A percentile compares a stretch with the other conserved stretches of the same genome.
These are phyloP conservation scores for Ascobolus immersus DNA, from an alignment of 495 filamentous ascomycete species.

Conservation along the genomic window DNA sequence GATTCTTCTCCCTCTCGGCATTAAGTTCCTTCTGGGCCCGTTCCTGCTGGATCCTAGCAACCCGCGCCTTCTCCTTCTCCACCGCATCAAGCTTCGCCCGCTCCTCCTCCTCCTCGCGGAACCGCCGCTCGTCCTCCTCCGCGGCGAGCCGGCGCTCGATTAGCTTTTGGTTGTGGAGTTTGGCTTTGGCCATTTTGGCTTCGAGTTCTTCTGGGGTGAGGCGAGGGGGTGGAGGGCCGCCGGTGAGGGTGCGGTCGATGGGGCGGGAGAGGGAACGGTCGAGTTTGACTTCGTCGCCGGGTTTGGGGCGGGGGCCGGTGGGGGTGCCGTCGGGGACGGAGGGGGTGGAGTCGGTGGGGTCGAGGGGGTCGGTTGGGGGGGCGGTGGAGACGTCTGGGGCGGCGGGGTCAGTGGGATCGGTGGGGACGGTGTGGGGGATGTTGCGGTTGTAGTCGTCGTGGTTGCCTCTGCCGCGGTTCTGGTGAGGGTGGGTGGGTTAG, in stretches of 20 bases:
- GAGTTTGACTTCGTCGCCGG: conserved; percentile 1
- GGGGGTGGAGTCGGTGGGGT: too few relatives aligned
- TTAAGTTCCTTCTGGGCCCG: conserved; percentile 21
- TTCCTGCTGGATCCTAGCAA: conserved; percentile 23
- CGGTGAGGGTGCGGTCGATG: neutral
- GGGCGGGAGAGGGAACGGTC: neutral
- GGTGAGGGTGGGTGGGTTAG: too few relatives aligned
- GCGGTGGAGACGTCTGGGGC: too few relatives aligned
- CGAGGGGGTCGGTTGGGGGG: too few relatives aligned
- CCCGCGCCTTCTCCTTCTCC: conserved; percentile 21
- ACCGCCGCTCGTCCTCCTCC: conserved; percentile 24
- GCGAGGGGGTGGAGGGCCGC: neutral
- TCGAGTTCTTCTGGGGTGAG: conserved; percentile 27
- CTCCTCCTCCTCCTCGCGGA: conserved; percentile 23
- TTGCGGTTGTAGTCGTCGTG: too few relatives aligned
- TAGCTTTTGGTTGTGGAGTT: conserved; percentile 20
- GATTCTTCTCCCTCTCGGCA: conserved; percentile 42
- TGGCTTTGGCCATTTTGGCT: conserved; percentile 26
- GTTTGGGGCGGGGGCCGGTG: too few relatives aligned
- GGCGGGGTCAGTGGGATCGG: too few relatives aligned
- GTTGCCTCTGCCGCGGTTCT: too few relatives aligned
- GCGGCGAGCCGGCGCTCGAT: conserved; percentile 26
- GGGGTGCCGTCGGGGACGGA: too few relatives aligned
- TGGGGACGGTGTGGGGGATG: too few relatives aligned
- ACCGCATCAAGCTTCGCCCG: conserved; percentile 26